A percentile compares a stretch with the other conserved stretches of the same genome.
Conservation (phyloP, 2,329 filamentous ascomycete genomes). For the Verticillium albo-atrum region DNA sequence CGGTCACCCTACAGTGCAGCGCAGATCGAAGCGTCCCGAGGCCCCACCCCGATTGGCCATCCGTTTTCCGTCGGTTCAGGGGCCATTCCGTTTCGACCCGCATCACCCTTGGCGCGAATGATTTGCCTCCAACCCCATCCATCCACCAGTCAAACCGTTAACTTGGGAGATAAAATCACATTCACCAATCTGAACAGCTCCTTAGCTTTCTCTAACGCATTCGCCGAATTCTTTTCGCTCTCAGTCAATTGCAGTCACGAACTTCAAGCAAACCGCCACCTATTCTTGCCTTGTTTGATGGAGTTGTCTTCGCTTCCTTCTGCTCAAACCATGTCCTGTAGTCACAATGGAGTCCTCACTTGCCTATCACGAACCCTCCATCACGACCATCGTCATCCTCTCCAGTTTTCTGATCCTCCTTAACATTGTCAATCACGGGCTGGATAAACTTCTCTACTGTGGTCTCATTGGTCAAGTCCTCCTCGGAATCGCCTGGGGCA, state of each 20-base stretch:
- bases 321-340: neutral
- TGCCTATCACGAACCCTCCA: constrained; percentile 59
- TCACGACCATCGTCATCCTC: constrained; percentile 54
- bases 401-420: constrained; percentile 59
- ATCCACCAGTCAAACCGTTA: neutral
- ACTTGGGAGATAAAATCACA: no score
- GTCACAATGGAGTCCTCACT: constrained; percentile 20
- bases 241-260: neutral
- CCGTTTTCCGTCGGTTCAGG: neutral
- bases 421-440: constrained; percentile 50
- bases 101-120: neutral
- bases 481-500: constrained; percentile 66
- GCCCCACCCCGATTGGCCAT: neutral
- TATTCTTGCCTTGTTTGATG: neutral
- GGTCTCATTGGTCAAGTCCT: constrained; percentile 69
- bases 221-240: no score
- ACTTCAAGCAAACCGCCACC: neutral
- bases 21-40: neutral
- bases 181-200: no score
- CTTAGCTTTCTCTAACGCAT: no score
- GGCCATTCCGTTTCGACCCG: neutral
- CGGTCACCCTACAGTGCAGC: neutral
- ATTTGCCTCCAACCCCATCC: neutral
- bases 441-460: constrained; percentile 61
- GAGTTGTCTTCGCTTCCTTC: neutral